A percentile compares a stretch with the other conserved stretches of the same genome.
Conservation (phyloP, 2,329 filamentous ascomycete genomes). For the Nemania diffusa region DNA sequence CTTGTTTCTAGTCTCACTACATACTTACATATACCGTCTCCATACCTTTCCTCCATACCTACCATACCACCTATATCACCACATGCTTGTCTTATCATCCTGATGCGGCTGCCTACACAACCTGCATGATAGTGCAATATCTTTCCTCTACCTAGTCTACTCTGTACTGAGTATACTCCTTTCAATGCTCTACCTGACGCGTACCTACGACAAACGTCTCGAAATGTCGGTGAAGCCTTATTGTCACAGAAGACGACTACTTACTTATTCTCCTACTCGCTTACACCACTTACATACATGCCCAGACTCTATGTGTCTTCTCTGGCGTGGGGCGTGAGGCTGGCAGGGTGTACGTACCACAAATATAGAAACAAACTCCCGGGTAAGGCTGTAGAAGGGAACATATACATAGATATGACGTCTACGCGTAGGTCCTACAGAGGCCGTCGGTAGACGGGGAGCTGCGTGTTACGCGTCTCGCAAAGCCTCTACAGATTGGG, state of each 20-base stretch:
- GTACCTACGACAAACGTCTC: not conserved
- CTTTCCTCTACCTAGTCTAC: not conserved
- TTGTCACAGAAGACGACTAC: not conserved
- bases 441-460: not conserved
- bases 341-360: not conserved
- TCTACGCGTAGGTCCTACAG: not conserved
- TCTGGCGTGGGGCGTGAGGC: slow-evolving; percentile 8
- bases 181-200: not conserved
- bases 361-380: not conserved
- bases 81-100: slow-evolving; percentile 23
- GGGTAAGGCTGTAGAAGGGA: slow-evolving; percentile 3
- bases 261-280: not conserved
- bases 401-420: not conserved
- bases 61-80: not conserved
- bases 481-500: not conserved
- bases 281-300: not conserved
- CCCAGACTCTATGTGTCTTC: not conserved
- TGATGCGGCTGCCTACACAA: slow-evolving; percentile 16
- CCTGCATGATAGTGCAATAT: slow-evolving; percentile 2
- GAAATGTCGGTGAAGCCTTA: slow-evolving; percentile 33
- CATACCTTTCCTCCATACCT: too few relatives aligned
- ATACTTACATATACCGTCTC: not conserved
- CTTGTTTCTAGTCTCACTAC: not conserved
- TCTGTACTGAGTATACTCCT: not conserved
- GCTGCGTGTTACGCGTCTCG: not conserved